phyloP scores from a whole-genome alignment of 306 rosid species.

The Dalbergia cultrata region DNA sequence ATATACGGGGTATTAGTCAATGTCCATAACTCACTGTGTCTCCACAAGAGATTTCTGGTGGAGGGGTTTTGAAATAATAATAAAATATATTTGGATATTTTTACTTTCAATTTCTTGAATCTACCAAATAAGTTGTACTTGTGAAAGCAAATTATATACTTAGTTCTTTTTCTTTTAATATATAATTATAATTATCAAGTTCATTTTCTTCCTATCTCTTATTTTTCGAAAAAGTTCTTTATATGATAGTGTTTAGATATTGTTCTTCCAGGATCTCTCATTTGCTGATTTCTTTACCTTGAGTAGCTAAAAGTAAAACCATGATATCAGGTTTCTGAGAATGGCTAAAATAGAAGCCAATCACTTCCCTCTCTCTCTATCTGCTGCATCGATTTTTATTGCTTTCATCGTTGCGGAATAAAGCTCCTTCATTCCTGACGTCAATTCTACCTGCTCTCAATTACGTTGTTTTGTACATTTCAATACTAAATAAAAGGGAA shows the following conservation, averaged over 20 bases:
- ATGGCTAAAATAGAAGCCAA: constrained; percentile 34
- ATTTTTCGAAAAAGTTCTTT: too few relatives aligned
- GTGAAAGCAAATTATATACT: neutral
- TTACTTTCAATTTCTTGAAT: constrained; percentile 2
- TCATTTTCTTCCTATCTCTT: neutral
- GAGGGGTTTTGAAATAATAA: constrained; percentile 4
- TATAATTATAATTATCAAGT: neutral
- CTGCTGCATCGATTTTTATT: neutral
- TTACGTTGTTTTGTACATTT: constrained; percentile 32
- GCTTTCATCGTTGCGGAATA: constrained; percentile 45
- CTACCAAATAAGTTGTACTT: neutral
- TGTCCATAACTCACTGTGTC: constrained; percentile 31
- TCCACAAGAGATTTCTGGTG: neutral
- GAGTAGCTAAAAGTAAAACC: constrained; percentile 22
- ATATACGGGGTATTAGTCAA: neutral
- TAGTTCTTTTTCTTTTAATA: too few relatives aligned
- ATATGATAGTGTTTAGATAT: neutral
- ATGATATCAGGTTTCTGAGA: constrained; percentile 22
- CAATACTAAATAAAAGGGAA: neutral
- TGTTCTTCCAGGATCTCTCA: too few relatives aligned
- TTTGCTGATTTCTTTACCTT: constrained; percentile 21
- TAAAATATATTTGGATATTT: neutral
- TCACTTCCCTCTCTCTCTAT: neutral
- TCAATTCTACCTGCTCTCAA: constrained; percentile 36
- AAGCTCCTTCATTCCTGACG: constrained; percentile 33